A percentile compares a stretch with the other conserved stretches of the same genome.
Conservation (phyloP, 2,329 filamentous ascomycete genomes). For the Metarhizium guizhouense region DNA sequence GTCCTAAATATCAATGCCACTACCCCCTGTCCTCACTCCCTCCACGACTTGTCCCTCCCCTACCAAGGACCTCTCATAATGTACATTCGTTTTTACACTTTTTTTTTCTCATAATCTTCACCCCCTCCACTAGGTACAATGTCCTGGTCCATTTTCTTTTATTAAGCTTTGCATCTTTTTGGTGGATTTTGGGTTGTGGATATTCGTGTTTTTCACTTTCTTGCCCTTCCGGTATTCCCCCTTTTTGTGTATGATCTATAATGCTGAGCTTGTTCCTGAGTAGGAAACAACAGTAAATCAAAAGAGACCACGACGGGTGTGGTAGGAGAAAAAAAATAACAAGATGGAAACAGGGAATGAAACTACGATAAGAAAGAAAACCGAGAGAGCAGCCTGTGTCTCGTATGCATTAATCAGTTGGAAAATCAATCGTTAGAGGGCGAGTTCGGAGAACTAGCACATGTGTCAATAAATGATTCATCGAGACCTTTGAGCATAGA, state of each 20-base stretch:
- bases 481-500: background rate
- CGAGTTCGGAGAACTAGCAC: conserved; percentile 32
- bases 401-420: conserved; percentile 24
- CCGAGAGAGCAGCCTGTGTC: conserved; percentile 21
- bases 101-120: background rate
- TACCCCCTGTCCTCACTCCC: background rate
- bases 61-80: background rate
- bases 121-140: background rate
- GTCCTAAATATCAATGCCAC: background rate
- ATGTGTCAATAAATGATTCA: conserved; percentile 17
- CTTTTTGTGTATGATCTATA: conserved; percentile 3
- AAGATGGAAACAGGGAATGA: conserved; percentile 2
- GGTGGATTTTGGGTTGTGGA: background rate
- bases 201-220: background rate
- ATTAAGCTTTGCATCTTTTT: background rate
- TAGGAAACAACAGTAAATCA: background rate
- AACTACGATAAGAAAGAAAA: conserved; percentile 16
- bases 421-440: conserved; percentile 30
- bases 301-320: background rate
- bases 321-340: background rate
- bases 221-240: background rate
- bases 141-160: background rate
- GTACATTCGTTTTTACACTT: background rate
- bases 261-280: background rate
- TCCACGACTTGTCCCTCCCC: background rate